phyloP scores from a whole-genome alignment of 148 eudicot genomes.

The Rhododendron kiyosumense region DNA sequence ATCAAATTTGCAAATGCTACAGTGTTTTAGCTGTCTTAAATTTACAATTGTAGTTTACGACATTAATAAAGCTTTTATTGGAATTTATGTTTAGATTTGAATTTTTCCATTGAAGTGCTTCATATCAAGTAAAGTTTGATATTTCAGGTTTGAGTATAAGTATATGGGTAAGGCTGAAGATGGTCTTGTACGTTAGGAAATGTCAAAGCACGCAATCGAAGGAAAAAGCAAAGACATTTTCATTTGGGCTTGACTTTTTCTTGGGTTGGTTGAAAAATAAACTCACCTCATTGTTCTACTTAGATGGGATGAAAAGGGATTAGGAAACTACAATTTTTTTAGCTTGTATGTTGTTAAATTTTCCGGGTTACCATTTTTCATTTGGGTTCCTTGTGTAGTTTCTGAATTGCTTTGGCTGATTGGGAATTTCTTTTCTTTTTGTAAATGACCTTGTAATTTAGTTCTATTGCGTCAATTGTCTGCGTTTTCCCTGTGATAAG shows the following conservation, averaged over 20 bases:
- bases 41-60: no score
- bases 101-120: no score
- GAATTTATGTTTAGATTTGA: no score
- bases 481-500: neutral
- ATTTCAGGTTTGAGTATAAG: no score
- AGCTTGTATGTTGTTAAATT: neutral
- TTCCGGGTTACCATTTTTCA: neutral
- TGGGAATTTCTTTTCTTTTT: neutral
- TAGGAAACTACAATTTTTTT: neutral
- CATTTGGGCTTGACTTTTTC: neutral
- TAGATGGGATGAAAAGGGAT: neutral
- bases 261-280: neutral
- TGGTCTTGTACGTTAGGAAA: neutral
- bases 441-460: neutral
- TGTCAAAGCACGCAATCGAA: neutral
- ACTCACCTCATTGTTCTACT: neutral
- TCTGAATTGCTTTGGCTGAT: neutral
- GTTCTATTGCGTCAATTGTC: neutral
- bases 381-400: neutral
- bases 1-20: no score
- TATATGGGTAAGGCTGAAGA: neutral
- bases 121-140: no score
- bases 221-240: neutral
- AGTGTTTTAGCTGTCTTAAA: no score
- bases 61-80: no score